Evolutionary conservation across 2,329 filamentous ascomycete species (phyloP).

Genomic region (Chalaropsis thielavioides): DNA sequence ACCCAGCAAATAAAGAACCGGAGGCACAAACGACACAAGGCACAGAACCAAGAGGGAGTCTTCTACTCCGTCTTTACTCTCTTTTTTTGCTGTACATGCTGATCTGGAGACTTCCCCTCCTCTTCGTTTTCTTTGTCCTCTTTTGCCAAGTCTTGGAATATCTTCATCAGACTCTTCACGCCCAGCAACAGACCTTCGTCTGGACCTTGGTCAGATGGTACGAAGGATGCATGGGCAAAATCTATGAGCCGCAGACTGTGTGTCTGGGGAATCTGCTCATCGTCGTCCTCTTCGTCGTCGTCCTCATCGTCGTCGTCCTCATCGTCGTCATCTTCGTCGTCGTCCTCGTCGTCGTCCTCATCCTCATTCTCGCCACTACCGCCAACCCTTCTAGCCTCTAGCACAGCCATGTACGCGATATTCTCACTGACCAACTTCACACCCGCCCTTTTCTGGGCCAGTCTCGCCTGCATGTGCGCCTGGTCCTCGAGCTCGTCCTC

Average conservation of each 20-base stretch:
- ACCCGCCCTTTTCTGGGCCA: slow-evolving; percentile 31
- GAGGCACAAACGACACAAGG: neutral
- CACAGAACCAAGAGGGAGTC: slow-evolving; percentile 4
- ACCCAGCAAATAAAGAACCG: neutral
- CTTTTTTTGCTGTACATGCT: neutral
- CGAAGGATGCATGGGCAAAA: slow-evolving; percentile 85
- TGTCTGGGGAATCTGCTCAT: slow-evolving; percentile 37
- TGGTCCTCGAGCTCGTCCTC: slow-evolving; percentile 21
- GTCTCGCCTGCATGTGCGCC: slow-evolving; percentile 24
- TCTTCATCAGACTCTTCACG: slow-evolving; percentile 53
- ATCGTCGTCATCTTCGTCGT: slow-evolving; percentile 35
- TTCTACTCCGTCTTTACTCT: neutral
- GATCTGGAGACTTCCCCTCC: neutral
- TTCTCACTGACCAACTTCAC: slow-evolving; percentile 40
- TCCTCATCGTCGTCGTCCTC: slow-evolving; percentile 25
- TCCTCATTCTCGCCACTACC: slow-evolving; percentile 11
- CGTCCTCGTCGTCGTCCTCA: slow-evolving; percentile 25
- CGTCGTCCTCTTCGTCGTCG: slow-evolving; percentile 28
- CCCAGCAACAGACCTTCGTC: slow-evolving; percentile 74
- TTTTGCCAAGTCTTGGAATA: slow-evolving; percentile 51
- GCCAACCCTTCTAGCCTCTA: slow-evolving; percentile 18
- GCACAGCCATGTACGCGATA: slow-evolving; percentile 23
- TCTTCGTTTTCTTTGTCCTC: slow-evolving; percentile 2
- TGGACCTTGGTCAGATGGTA: slow-evolving; percentile 56
- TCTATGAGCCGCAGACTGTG: slow-evolving; percentile 82